Evolutionary conservation across 2,329 filamentous ascomycete genomes (phyloP).

Genomic region (Colletotrichum spaethianum): DNA sequence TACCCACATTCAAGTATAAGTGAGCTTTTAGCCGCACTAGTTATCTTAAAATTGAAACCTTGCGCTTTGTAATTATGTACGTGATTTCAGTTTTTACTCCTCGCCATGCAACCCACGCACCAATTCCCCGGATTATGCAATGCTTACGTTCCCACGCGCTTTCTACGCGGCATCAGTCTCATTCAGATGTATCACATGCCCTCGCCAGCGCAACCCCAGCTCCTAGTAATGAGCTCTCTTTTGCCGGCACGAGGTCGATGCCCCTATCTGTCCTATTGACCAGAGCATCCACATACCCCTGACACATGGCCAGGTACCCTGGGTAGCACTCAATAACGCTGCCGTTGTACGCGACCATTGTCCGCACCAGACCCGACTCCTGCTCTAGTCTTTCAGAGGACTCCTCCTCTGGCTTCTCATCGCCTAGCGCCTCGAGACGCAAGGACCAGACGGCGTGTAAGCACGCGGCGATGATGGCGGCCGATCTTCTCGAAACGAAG

Average conservation of each 20-base stretch:
- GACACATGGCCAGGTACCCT: constrained; percentile 73
- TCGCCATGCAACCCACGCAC: constrained; percentile 9
- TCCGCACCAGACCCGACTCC: constrained; percentile 63
- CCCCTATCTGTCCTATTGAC: constrained; percentile 54
- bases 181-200: constrained; percentile 15
- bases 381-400: constrained; percentile 59
- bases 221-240: constrained; percentile 82
- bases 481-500: constrained; percentile 70
- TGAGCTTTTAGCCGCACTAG: neutral
- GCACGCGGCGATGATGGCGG: constrained; percentile 71
- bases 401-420: constrained; percentile 48
- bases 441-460: constrained; percentile 73
- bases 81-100: constrained; percentile 3
- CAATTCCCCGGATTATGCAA: neutral
- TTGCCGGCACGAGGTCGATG: constrained; percentile 76
- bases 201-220: constrained; percentile 78
- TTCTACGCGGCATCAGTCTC: too few species aligned
- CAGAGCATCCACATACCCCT: constrained; percentile 74
- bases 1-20: neutral
- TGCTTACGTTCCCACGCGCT: neutral
- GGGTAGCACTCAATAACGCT: constrained; percentile 87
- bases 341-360: constrained; percentile 82
- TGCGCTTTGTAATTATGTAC: constrained; percentile 26
- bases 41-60: neutral
- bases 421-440: constrained; percentile 62